Base-by-base conservation (phyloP, 441 rosid species). In the Pelargonium cotyledonis region DNA sequence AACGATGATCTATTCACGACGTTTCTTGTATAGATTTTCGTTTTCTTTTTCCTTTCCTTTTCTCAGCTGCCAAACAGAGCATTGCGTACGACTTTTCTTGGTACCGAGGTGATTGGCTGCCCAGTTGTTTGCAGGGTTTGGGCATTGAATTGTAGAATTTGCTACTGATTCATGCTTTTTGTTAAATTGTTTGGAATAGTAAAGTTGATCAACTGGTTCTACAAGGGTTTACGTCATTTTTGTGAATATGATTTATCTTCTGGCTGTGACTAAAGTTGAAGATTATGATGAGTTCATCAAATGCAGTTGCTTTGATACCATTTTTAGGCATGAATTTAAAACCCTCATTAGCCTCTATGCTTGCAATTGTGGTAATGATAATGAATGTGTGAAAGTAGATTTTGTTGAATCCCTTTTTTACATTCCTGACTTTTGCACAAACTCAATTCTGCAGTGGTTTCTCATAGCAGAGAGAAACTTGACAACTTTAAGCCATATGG, bases 381-480 rank as follows among this genome's bases (percentile, higher is more conserved):
- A 51, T n/a, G 58, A 51, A 51, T 18, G 15, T 51, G 60, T 53
- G 60, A 53, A 3, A n/a, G 60, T 18, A 53, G 60, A 53, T 15
- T 53, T 53, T 15, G n/a, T 9, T 53, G 60, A 53, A 53, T 15
- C 60, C 60, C 60, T 19, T 51, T 51, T 51, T 51, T 7, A 14
- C 58, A 14, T 51, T 51, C 18, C 18, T n/a, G 11, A 8, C 16
- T 53, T 18, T 8, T 15, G 60, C 16, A 15, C 2, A 7, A 14
- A 11, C n/a, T 51, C n/a, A 57, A 66, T 68, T 72, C 62, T 26
- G 23, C 68, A 68, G 74, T 72, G 43, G 15, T 58, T 72, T 47
- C 79, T 14, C 82, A 74, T 47, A 63, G 35, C 46, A 76, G 85
- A 73, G 67, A 70, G 69, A 82, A 83, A 69, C 47, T 80, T 65